Base-by-base conservation (phyloP, 768 basidiomycete genomes). In the Hydnum rufescens region DNA sequence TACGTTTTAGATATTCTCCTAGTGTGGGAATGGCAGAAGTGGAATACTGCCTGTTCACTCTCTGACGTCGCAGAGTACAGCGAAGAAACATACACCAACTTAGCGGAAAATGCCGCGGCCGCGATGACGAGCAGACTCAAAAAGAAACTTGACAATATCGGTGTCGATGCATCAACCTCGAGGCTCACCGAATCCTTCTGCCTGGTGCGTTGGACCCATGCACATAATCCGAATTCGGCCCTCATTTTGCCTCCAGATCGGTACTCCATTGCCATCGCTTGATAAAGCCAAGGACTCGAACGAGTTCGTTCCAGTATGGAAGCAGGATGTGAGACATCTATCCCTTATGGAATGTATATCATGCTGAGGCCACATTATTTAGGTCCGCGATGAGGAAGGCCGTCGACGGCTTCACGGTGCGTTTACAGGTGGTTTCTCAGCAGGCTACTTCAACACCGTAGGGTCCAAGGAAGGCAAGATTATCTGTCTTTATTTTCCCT, bases 241-340 rank as follows among this genome's bases (percentile, higher is more conserved):
- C 39, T 47, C 19, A 16, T 16, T 36, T 51, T 29, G 54, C 36
- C 26, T 55, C 30, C 59, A 93, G 82, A 88, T 93, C 64, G 93
- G 93, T 2, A 97, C 93, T 18, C 87, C 93, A 2, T 67, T 96
- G 2, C 93, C 93, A 1, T 80, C 92, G 2, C 74, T 99, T n/a
- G 86, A 92, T 60, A 93, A 92, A 64, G 78, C 80, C 28, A 88
- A 79, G 62, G 95, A 97, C 63, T 78, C 75, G 4, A 81, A 82
- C 57, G 95, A 97, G 64, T 97, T 92, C 63, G 89, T 96, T 26
- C 93, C 95, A 0, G 65, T 95, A 52, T 97, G 95, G 93, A 88
- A 96, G 63, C 95, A 97, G 71, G 92, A 96, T 58, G 89, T 87
- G 60, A 54, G 74, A 58, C 53, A 51, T 5, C 55, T 54, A 26